Evolutionary conservation across 805 yeast genomes (phyloP).

Genomic region (Cyberlindnera saturnus): DNA sequence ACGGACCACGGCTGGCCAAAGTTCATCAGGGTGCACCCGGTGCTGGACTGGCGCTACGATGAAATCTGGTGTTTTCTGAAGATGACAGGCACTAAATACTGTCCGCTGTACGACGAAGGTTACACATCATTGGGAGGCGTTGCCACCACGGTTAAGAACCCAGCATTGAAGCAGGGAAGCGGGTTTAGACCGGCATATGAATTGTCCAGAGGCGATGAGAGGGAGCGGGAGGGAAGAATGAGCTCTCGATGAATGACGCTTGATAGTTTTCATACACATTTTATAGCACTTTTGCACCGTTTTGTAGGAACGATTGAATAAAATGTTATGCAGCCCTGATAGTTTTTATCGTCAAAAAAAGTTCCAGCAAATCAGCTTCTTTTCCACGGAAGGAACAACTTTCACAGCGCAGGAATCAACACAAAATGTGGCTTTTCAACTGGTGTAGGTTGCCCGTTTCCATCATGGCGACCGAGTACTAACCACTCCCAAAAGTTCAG

Average conservation of each 20-base stretch:
- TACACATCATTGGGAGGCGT: slow-evolving; percentile 88
- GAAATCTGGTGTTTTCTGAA: slow-evolving; percentile 83
- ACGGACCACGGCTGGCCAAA: slow-evolving; percentile 93
- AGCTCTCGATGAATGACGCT: background rate
- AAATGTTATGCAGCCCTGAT: too few species aligned
- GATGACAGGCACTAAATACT: slow-evolving; percentile 55
- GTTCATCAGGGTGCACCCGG: slow-evolving; percentile 80
- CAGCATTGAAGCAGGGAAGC: slow-evolving; percentile 35
- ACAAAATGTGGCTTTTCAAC: slow-evolving; percentile 37
- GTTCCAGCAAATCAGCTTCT: too few species aligned
- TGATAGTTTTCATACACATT: too few species aligned
- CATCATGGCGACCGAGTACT: background rate
- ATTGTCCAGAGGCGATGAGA: slow-evolving; percentile 54
- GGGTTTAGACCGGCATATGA: slow-evolving; percentile 48
- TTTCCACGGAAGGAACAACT: background rate
- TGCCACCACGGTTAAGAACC: slow-evolving; percentile 66
- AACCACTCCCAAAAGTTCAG: slow-evolving; percentile 12
- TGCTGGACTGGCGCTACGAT: slow-evolving; percentile 78
- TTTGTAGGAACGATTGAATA: too few species aligned
- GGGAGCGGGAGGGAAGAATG: slow-evolving; percentile 44
- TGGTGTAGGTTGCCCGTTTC: slow-evolving; percentile 32
- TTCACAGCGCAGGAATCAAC: background rate
- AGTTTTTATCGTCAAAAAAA: too few species aligned
- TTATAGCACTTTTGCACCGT: too few species aligned
- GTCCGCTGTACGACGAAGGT: slow-evolving; percentile 73